These are phyloP conservation scores for Thelonectria discophora DNA, from an alignment of 2,329 filamentous ascomycete species.

Conservation along the genomic window DNA sequence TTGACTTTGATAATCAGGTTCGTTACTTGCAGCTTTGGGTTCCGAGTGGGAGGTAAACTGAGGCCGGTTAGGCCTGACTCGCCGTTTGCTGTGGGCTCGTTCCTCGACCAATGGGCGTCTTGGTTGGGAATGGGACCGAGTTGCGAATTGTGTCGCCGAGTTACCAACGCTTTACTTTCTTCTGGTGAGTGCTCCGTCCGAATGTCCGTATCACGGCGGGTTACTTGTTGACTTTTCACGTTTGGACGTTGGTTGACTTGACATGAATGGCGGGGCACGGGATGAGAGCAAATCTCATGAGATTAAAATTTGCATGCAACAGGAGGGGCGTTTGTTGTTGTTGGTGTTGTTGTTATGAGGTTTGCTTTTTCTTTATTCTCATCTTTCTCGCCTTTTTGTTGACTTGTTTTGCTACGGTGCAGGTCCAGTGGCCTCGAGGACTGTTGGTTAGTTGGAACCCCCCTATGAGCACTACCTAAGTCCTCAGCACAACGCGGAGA, in stretches of 20 bases:
- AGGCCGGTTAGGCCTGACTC: conserved; percentile 13
- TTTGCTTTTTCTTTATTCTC: neutral
- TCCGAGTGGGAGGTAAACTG: conserved; percentile 2
- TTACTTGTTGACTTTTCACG: neutral
- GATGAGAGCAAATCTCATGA: conserved; percentile 11
- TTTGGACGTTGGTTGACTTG: neutral
- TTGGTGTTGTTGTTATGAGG: neutral
- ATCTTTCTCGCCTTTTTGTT: neutral
- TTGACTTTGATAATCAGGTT: conserved; percentile 1
- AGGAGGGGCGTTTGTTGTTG: neutral
- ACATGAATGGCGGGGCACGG: conserved; percentile 9
- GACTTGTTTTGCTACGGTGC: neutral
- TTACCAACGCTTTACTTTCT: neutral
- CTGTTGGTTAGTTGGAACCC: too few relatives aligned
- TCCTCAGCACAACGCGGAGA: neutral
- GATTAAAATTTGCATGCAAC: conserved; percentile 14
- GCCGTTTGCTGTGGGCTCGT: conserved; percentile 20
- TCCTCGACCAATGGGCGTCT: conserved; percentile 12
- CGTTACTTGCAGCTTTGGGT: neutral
- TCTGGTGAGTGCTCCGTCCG: neutral
- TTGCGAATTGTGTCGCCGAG: neutral
- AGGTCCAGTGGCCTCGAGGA: neutral
- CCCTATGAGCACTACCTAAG: too few relatives aligned
- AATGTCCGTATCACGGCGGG: neutral
- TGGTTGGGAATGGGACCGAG: neutral